Conservation (phyloP, 2,329 filamentous ascomycete species). For the Colletotrichum sp. region DNA sequence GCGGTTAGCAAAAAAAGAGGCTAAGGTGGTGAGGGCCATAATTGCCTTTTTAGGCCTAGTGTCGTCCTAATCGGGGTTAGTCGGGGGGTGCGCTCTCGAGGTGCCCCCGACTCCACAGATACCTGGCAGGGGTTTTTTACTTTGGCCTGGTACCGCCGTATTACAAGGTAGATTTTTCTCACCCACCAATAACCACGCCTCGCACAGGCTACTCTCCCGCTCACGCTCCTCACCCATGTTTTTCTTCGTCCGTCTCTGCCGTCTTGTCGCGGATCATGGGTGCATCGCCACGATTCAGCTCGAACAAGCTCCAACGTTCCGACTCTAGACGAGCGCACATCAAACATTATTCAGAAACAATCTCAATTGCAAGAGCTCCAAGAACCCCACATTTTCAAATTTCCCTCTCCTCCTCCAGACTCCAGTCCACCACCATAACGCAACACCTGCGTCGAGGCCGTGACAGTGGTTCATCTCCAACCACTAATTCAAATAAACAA, state of each 20-base stretch:
- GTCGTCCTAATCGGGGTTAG: too few relatives aligned
- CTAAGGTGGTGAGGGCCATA: too few relatives aligned
- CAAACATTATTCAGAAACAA: slow-evolving; percentile 18
- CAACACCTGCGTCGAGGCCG: background rate
- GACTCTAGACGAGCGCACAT: slow-evolving; percentile 16
- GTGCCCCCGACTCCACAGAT: too few relatives aligned
- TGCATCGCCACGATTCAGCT: slow-evolving; percentile 17
- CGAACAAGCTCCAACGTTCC: background rate
- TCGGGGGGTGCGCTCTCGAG: too few relatives aligned
- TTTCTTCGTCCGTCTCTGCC: background rate
- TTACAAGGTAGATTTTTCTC: background rate
- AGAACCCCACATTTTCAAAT: slow-evolving; percentile 4
- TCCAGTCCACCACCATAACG: background rate
- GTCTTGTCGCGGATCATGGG: slow-evolving; percentile 6
- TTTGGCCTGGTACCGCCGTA: too few relatives aligned
- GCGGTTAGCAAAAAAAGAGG: too few relatives aligned
- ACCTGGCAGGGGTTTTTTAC: too few relatives aligned
- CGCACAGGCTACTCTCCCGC: background rate
- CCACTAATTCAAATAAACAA: background rate
- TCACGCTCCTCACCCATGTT: background rate
- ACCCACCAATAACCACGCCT: background rate
- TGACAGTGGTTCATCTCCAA: background rate
- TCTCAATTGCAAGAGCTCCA: background rate
- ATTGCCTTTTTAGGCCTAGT: too few relatives aligned
- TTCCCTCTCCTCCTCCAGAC: background rate